phyloP scores from a whole-genome alignment of 352 stramenopile species.

The Globisporangium radiosum region DNA sequence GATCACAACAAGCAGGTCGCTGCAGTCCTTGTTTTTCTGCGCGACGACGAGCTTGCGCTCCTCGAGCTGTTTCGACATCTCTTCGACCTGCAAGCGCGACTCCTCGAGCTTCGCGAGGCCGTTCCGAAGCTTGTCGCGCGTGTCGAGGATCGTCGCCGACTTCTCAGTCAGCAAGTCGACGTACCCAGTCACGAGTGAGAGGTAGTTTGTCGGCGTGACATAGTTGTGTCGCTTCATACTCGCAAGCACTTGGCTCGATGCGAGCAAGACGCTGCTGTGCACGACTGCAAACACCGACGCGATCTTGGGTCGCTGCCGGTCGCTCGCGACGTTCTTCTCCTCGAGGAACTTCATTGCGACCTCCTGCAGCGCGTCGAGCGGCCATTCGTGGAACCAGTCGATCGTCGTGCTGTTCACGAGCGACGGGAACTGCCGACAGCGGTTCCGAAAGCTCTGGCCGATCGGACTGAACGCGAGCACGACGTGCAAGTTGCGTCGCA shows the following conservation, averaged over 20 bases:
- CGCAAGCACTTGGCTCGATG: slow-evolving; percentile 75
- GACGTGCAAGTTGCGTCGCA: slow-evolving; percentile 88
- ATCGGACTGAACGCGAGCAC: slow-evolving; percentile 92
- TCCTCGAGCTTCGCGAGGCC: slow-evolving; percentile 81
- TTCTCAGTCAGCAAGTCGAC: slow-evolving; percentile 78
- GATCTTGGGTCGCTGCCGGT: slow-evolving; percentile 76
- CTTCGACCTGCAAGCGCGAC: slow-evolving; percentile 71
- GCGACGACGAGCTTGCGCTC: slow-evolving; percentile 88
- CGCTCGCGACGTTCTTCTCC: slow-evolving; percentile 73
- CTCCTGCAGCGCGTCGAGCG: slow-evolving; percentile 87
- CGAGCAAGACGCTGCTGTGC: slow-evolving; percentile 81
- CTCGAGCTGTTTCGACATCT: slow-evolving; percentile 84
- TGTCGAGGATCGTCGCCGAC: slow-evolving; percentile 62
- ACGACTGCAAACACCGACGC: slow-evolving; percentile 86
- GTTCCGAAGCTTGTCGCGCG: slow-evolving; percentile 77
- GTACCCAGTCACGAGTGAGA: slow-evolving; percentile 91
- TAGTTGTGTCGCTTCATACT: slow-evolving; percentile 93
- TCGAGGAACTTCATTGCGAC: slow-evolving; percentile 91
- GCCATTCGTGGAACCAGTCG: slow-evolving; percentile 93
- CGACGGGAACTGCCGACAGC: slow-evolving; percentile 88
- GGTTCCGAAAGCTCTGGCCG: slow-evolving; percentile 79
- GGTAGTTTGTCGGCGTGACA: slow-evolving; percentile 91
- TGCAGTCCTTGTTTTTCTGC: slow-evolving; percentile 92
- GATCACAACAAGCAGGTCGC: slow-evolving; percentile 93
- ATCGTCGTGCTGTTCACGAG: slow-evolving; percentile 94